Conservation (phyloP, 352 stramenopile species). For the Phytophthora litchii region DNA sequence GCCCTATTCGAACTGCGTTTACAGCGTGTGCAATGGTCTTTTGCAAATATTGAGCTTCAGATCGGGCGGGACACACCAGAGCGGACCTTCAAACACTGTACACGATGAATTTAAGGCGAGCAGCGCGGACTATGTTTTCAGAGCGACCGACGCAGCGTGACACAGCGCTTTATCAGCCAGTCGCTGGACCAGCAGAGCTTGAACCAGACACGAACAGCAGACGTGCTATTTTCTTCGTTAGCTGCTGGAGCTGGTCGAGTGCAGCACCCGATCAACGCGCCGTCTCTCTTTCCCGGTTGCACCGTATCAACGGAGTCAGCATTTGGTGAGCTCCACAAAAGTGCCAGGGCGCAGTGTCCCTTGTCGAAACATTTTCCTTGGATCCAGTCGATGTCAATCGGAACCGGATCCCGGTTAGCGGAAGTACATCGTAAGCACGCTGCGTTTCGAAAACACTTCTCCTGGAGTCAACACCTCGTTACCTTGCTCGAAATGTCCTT, state of each 20-base stretch:
- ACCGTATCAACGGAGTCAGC: slow-evolving; percentile 21
- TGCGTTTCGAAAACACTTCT: slow-evolving; percentile 13
- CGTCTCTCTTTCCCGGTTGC: slow-evolving; percentile 31
- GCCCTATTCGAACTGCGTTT: slow-evolving; percentile 1
- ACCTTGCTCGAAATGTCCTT: slow-evolving; percentile 6
- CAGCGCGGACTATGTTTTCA: background rate
- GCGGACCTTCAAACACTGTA: too few relatives aligned
- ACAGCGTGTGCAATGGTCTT: slow-evolving; percentile 16
- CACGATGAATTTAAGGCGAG: background rate
- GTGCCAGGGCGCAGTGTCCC: slow-evolving; percentile 23
- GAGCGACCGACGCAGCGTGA: slow-evolving; percentile 7
- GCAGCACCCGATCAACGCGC: slow-evolving; percentile 12
- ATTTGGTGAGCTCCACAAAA: slow-evolving; percentile 6
- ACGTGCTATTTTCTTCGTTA: slow-evolving; percentile 25
- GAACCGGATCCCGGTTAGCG: slow-evolving; percentile 20
- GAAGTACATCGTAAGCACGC: slow-evolving; percentile 8
- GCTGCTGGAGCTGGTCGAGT: slow-evolving; percentile 13
- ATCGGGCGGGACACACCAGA: slow-evolving; percentile 15
- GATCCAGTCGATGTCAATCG: slow-evolving; percentile 17
- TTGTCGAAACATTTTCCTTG: slow-evolving; percentile 7
- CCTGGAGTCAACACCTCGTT: slow-evolving; percentile 27
- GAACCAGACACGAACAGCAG: slow-evolving; percentile 7
- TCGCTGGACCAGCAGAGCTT: background rate
- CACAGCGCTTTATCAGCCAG: slow-evolving; percentile 10
- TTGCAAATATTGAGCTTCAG: slow-evolving; percentile 22